phyloP scores from a whole-genome alignment of 2,329 filamentous ascomycete species.

The Orbilia ellipsospora region DNA sequence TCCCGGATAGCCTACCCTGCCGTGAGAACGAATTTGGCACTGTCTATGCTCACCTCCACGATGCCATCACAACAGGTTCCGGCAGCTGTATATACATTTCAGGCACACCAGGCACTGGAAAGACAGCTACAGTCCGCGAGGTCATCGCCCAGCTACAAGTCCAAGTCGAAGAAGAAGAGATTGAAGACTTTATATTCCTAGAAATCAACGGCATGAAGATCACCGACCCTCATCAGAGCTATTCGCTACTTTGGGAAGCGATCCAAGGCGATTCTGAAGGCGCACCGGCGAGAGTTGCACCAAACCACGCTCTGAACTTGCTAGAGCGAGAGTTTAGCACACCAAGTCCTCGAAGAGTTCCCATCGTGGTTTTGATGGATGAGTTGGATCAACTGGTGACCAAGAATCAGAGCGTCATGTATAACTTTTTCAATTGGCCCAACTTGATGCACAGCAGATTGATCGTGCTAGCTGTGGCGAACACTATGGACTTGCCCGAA shows the following conservation, averaged over 20 bases:
- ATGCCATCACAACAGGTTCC: constrained; percentile 90
- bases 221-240: constrained; percentile 95
- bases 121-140: constrained; percentile 96
- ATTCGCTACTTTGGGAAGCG: constrained; percentile 94
- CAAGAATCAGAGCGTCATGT: constrained; percentile 99
- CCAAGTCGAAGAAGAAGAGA: constrained; percentile 86
- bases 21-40: constrained; percentile 90
- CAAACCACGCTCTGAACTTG: constrained; percentile 88
- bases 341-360: constrained; percentile 87
- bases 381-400: constrained; percentile 98
- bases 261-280: constrained; percentile 77
- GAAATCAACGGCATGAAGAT: constrained; percentile 99
- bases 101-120: constrained; percentile 96
- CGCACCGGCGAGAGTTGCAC: constrained; percentile 74
- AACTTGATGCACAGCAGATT: constrained; percentile 88
- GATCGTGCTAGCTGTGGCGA: constrained; percentile 96
- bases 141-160: constrained; percentile 89
- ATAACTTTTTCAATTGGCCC: constrained; percentile 99
- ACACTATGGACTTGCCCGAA: constrained; percentile 98
- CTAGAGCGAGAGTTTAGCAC: constrained; percentile 92
- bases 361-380: constrained; percentile 98
- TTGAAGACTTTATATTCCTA: constrained; percentile 98
- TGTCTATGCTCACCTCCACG: constrained; percentile 92
- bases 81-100: constrained; percentile 99
- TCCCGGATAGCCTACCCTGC: constrained; percentile 88